A percentile compares a stretch with the other conserved stretches of the same genome.
These are phyloP conservation scores for Aeschynomene evenia DNA, from an alignment of 306 rosid species.

Conservation along the genomic window DNA sequence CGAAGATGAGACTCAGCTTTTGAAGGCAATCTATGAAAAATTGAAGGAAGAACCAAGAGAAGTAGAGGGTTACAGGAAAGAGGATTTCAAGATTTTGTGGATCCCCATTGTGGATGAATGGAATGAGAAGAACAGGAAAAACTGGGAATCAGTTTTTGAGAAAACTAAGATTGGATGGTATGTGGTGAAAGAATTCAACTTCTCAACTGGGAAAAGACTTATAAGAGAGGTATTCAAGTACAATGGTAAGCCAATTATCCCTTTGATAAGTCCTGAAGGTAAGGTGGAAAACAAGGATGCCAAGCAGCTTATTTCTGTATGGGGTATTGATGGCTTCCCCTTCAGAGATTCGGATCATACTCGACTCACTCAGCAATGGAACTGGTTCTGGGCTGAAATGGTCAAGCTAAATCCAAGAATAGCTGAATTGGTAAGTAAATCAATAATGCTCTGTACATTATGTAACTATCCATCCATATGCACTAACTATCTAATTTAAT, in stretches of 20 bases:
- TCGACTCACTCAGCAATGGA: slow-evolving; percentile 25
- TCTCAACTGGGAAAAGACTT: background rate
- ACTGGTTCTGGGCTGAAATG: slow-evolving; percentile 36
- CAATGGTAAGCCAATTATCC: background rate
- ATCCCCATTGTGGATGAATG: slow-evolving; percentile 31
- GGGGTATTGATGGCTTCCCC: slow-evolving; percentile 37
- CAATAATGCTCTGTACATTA: too few relatives aligned
- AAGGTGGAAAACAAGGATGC: slow-evolving; percentile 19
- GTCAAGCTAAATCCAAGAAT: background rate
- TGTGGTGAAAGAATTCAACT: background rate
- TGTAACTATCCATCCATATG: too few relatives aligned
- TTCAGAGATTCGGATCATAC: slow-evolving; percentile 22
- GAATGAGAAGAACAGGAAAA: background rate
- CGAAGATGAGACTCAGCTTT: slow-evolving; percentile 18
- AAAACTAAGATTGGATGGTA: slow-evolving; percentile 27
- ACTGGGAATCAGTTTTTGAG: background rate
- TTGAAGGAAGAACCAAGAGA: slow-evolving; percentile 14
- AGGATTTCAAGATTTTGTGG: slow-evolving; percentile 35
- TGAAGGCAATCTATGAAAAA: background rate
- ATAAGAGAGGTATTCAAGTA: background rate
- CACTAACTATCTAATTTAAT: too few relatives aligned
- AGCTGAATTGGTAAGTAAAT: slow-evolving; percentile 20
- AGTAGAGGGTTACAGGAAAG: slow-evolving; percentile 21
- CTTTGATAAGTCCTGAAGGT: slow-evolving; percentile 36
- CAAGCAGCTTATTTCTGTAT: slow-evolving; percentile 15